phyloP scores from a whole-genome alignment of 192 early-diverging fungal species.

The Kappamyces sp. region DNA sequence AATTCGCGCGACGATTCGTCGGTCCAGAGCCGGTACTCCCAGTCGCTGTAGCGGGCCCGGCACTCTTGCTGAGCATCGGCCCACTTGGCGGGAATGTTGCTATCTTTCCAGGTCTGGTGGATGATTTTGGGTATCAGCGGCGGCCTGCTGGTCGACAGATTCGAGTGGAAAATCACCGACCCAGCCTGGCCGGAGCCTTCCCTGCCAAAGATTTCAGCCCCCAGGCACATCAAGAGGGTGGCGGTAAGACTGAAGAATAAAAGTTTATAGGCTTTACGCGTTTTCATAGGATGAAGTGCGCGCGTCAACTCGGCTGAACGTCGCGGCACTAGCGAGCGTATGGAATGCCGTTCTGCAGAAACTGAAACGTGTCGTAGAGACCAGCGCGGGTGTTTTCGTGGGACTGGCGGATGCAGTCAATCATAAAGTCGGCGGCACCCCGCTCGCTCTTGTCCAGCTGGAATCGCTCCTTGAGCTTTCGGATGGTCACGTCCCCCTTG shows the following conservation, averaged over 20 bases:
- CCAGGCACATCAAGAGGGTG: too few relatives aligned
- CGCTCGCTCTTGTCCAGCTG: slow-evolving; percentile 84
- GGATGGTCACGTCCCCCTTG: slow-evolving; percentile 84
- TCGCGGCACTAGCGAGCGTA: background rate
- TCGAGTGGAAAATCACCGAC: background rate
- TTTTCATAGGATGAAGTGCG: too few relatives aligned
- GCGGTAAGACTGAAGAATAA: too few relatives aligned
- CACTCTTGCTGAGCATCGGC: slow-evolving; percentile 16
- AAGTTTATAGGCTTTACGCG: too few relatives aligned
- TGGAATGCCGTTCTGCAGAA: slow-evolving; percentile 53
- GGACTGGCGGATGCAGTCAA: slow-evolving; percentile 77
- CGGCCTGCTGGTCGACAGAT: background rate
- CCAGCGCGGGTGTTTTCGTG: slow-evolving; percentile 81
- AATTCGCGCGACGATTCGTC: slow-evolving; percentile 21
- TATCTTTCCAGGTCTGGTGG: slow-evolving; percentile 27
- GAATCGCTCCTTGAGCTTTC: slow-evolving; percentile 80
- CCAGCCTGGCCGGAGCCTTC: background rate
- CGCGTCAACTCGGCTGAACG: too few relatives aligned
- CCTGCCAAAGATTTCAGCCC: too few relatives aligned
- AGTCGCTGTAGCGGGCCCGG: slow-evolving; percentile 24
- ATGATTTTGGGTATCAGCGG: slow-evolving; percentile 27
- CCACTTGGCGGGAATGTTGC: slow-evolving; percentile 22
- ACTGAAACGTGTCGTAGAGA: slow-evolving; percentile 53
- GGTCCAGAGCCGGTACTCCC: slow-evolving; percentile 28
- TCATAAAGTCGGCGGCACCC: slow-evolving; percentile 94